Evolutionary conservation across 768 basidiomycete genomes (phyloP).

Genomic region (Russula dissimulans): DNA sequence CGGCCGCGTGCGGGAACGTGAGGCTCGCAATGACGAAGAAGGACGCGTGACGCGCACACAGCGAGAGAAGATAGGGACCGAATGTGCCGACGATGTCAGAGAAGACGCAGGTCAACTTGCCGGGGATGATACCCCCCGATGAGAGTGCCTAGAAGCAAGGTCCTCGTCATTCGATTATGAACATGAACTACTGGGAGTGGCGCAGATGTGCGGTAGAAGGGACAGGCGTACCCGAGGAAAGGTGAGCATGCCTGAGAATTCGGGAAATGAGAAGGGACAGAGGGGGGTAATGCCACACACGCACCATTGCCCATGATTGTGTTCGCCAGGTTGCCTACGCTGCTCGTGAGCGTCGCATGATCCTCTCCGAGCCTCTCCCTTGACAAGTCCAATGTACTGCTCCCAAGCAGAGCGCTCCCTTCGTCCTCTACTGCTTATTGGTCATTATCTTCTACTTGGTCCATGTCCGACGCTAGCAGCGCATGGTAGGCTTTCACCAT

Average conservation of each 20-base stretch:
- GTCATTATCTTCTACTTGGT: slow-evolving; percentile 17
- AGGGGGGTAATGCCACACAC: slow-evolving; percentile 13
- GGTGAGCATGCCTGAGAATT: slow-evolving; percentile 66
- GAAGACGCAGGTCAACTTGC: slow-evolving; percentile 77
- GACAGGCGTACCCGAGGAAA: slow-evolving; percentile 58
- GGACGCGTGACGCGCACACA: slow-evolving; percentile 76
- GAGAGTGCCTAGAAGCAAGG: slow-evolving; percentile 62
- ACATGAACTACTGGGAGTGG: too few relatives aligned
- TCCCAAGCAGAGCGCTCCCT: slow-evolving; percentile 50
- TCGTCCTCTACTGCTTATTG: slow-evolving; percentile 36
- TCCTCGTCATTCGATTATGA: too few relatives aligned
- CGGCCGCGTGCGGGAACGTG: slow-evolving; percentile 80
- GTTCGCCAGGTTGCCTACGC: slow-evolving; percentile 74
- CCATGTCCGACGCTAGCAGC: slow-evolving; percentile 29
- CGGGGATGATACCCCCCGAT: slow-evolving; percentile 82
- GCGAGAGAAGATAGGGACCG: slow-evolving; percentile 80
- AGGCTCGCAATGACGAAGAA: slow-evolving; percentile 78
- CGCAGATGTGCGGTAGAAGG: too few relatives aligned
- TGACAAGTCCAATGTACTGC: slow-evolving; percentile 23
- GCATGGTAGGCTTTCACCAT: slow-evolving; percentile 65
- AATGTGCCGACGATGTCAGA: slow-evolving; percentile 72
- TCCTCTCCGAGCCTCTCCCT: slow-evolving; percentile 40
- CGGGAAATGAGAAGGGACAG: neutral
- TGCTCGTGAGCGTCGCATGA: slow-evolving; percentile 57
- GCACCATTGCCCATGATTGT: slow-evolving; percentile 88